These are phyloP conservation scores for Blastobotrys parvus DNA, from an alignment of 805 yeast genomes.

Conservation along the genomic window DNA sequence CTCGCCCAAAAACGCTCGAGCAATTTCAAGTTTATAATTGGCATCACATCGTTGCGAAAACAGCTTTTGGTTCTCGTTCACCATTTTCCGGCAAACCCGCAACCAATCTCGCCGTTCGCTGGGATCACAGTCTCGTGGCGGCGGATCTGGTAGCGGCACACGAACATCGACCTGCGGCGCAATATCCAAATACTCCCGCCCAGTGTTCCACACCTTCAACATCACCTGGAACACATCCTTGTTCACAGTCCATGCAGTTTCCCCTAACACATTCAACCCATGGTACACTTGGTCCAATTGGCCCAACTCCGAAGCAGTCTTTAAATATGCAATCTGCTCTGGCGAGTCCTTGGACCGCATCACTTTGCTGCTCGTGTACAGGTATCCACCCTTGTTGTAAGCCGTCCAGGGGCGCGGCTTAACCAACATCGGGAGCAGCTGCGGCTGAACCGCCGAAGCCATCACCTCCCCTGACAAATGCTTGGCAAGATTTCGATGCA, in stretches of 20 bases:
- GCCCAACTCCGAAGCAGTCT: constrained; percentile 69
- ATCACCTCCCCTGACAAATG: constrained; percentile 59
- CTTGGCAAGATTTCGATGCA: constrained; percentile 61
- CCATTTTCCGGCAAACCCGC: constrained; percentile 45
- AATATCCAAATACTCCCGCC: constrained; percentile 63
- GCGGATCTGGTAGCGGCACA: constrained; percentile 46
- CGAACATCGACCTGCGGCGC: constrained; percentile 45
- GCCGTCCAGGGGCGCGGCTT: constrained; percentile 84
- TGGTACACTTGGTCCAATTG: constrained; percentile 58
- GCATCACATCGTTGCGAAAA: constrained; percentile 90
- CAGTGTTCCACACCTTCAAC: constrained; percentile 80
- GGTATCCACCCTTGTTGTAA: constrained; percentile 80
- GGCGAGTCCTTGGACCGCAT: constrained; percentile 78
- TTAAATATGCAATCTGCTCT: constrained; percentile 82
- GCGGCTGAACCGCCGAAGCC: constrained; percentile 68
- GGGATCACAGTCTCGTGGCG: constrained; percentile 65
- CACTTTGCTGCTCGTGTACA: constrained; percentile 51
- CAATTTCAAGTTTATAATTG: constrained; percentile 89
- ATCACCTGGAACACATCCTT: constrained; percentile 58
- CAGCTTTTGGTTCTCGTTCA: constrained; percentile 53
- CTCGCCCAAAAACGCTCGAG: constrained; percentile 76
- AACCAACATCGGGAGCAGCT: constrained; percentile 84
- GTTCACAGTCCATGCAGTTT: constrained; percentile 90
- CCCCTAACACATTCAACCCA: constrained; percentile 80
- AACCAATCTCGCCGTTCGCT: constrained; percentile 60